These are phyloP conservation scores for Pelargonium australe DNA, from an alignment of 441 rosid genomes.

Conservation along the genomic window DNA sequence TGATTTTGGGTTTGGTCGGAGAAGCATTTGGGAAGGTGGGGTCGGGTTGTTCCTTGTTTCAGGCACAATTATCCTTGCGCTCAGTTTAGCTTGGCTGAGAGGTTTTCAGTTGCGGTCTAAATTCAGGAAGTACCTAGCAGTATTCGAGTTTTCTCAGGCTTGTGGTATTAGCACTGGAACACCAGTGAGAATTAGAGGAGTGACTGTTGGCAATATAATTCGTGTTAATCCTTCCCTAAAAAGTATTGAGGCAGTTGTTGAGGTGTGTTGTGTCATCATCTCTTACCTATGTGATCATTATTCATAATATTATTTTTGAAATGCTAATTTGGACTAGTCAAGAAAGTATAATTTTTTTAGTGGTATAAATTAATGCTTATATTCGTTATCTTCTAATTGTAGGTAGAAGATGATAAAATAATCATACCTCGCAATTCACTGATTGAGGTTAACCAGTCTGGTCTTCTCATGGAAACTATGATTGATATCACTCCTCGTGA, in stretches of 20 bases:
- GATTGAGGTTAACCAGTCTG: conserved; percentile 92
- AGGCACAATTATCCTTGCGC: conserved; percentile 69
- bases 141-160: conserved; percentile 76
- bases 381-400: conserved; percentile 15
- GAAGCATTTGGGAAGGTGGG: conserved; percentile 96
- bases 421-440: conserved; percentile 77
- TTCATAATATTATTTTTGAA: neutral
- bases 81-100: conserved; percentile 82
- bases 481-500: conserved; percentile 79
- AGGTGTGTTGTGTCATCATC: conserved; percentile 41
- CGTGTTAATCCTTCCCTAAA: conserved; percentile 79
- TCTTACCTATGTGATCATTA: neutral
- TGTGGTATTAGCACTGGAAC: conserved; percentile 85
- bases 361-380: conserved; percentile 5
- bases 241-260: conserved; percentile 83
- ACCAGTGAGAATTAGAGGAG: conserved; percentile 92
- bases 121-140: conserved; percentile 77
- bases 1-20: conserved; percentile 84
- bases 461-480: conserved; percentile 91
- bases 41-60: conserved; percentile 90
- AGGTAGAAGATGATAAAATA: conserved; percentile 93
- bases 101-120: conserved; percentile 72
- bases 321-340: no score
- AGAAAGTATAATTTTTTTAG: conserved; percentile 9
- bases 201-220: conserved; percentile 76